Conservation (phyloP, 2,329 filamentous ascomycete genomes). For the Pseudogymnoascus sp. region DNA sequence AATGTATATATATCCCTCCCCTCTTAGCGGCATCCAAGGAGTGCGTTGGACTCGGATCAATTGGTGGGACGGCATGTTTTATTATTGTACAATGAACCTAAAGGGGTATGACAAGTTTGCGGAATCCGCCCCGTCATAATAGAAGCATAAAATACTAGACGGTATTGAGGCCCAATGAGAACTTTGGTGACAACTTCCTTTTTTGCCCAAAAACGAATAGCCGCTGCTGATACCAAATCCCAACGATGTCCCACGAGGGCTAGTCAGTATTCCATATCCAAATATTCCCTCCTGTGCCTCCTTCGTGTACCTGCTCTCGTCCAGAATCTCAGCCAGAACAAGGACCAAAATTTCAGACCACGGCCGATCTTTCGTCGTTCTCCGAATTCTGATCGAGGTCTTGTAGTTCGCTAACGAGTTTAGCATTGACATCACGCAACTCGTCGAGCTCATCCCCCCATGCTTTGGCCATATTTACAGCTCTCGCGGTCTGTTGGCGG, state of each 20-base stretch:
- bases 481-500: not conserved
- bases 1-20: slow-evolving; percentile 13
- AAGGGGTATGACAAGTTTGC: slow-evolving; percentile 3
- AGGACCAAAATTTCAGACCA: not conserved
- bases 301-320: not conserved
- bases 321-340: not conserved
- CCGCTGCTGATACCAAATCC: not conserved
- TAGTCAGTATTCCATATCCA: not conserved
- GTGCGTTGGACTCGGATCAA: slow-evolving; percentile 12
- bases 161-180: not conserved
- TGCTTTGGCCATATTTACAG: not conserved
- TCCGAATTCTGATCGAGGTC: not conserved
- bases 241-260: not conserved
- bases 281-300: not conserved
- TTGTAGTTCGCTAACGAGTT: not conserved
- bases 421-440: not conserved
- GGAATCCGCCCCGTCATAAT: not conserved
- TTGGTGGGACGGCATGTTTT: slow-evolving; percentile 11
- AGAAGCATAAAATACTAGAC: slow-evolving; percentile 5
- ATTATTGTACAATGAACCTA: slow-evolving; percentile 8
- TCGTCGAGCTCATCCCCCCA: not conserved
- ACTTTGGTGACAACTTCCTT: not conserved
- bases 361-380: not conserved
- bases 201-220: not conserved
- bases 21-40: slow-evolving; percentile 13